Evolutionary conservation across 768 basidiomycete genomes (phyloP).

Genomic region (Xerocomellus amylosporus): DNA sequence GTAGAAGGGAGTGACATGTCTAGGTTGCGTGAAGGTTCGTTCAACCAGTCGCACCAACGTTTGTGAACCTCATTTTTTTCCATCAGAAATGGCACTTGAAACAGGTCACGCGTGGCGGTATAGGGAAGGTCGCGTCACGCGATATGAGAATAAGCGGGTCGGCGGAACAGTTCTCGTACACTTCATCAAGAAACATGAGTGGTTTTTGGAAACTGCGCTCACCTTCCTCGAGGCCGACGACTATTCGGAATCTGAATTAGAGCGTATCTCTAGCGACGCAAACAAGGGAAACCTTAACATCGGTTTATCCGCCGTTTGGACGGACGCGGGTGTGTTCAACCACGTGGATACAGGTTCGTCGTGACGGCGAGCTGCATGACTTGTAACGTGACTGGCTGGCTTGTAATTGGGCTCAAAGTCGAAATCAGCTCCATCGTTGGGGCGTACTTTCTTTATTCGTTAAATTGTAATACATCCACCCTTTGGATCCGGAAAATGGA

Average conservation of each 20-base stretch:
- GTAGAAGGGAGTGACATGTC: slow-evolving; percentile 92
- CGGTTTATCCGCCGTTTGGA: slow-evolving; percentile 30
- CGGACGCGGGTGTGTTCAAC: slow-evolving; percentile 25
- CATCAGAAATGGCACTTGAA: slow-evolving; percentile 53
- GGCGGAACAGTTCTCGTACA: slow-evolving; percentile 96
- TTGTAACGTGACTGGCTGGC: background rate
- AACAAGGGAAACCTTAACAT: slow-evolving; percentile 16
- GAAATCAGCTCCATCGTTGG: background rate
- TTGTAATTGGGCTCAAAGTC: background rate
- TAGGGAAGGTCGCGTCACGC: slow-evolving; percentile 65
- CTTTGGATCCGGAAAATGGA: slow-evolving; percentile 1
- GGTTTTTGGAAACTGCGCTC: slow-evolving; percentile 92
- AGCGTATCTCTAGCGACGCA: slow-evolving; percentile 6
- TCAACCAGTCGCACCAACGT: background rate
- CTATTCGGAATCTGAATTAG: slow-evolving; percentile 46
- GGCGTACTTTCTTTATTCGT: slow-evolving; percentile 19
- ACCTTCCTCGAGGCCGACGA: slow-evolving; percentile 83
- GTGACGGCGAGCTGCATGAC: background rate
- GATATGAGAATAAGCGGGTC: slow-evolving; percentile 66
- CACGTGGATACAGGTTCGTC: slow-evolving; percentile 9
- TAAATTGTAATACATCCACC: slow-evolving; percentile 11
- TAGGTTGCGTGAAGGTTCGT: slow-evolving; percentile 57
- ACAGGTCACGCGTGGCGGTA: slow-evolving; percentile 66
- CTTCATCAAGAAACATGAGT: slow-evolving; percentile 95
- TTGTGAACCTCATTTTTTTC: background rate